Base-by-base conservation (phyloP, 164 flowering plant genomes). In the Annona cherimola region DNA sequence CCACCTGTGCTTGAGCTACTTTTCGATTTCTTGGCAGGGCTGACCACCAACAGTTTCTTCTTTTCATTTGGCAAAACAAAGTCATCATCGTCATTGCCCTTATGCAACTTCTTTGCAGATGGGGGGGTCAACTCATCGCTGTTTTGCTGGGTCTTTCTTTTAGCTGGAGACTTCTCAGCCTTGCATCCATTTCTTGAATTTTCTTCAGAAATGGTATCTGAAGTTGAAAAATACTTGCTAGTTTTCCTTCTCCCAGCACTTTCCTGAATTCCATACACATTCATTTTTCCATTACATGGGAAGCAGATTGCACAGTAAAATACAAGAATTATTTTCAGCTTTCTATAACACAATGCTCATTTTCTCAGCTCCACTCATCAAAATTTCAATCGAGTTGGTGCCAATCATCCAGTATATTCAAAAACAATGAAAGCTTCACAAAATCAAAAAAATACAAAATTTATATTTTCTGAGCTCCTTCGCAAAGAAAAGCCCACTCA, bases 21-120 rank as follows among this genome's bases (percentile, higher is more conserved):
- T 80, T 91, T 94, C 81, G 84, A 46, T 78, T 85, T 94, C 77
- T 89, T 94, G 64, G 74, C 82, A 5, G 97, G 96, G 65, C 92
- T 88, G 64, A 64, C 81, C 67, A 77, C 82, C 61, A 45, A 78
- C 12, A 79, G 46, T n/a, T 73, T 81, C 67, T 82, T 87, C 66
- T 45, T 82, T 12, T 82, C 68, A 63, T 42, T 77, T 20, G 88
- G 76, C 19, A 76, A 40, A 62, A 82, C 89, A 85, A 87, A 89
- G 74, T 91, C 94, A 4, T 88, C 91, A 61, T 87, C 96, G 57
- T 85, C 87, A 45, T 80, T 87, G 54, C 70, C 81, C 73, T 80
- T 87, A 62, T 78, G 86, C 71, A 80, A 26, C 66, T 81, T 91
- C 68, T 90, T 95, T 2, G 71, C 75, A 42, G 87, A 79, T 60